Conservation (phyloP, 306 rosid species). For the Sicyos edulis region DNA sequence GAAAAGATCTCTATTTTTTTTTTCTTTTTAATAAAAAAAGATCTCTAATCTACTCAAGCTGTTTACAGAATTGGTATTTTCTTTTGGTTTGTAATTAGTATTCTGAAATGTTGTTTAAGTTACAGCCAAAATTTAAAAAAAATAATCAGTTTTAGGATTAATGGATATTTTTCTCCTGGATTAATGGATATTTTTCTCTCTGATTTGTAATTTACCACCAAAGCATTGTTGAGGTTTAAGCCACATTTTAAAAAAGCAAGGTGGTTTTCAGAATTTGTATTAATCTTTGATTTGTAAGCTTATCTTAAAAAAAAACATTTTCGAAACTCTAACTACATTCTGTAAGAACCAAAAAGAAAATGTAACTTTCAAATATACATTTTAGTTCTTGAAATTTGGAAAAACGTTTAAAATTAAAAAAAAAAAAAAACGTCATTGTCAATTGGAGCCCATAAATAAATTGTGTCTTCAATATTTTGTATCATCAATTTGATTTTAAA, state of each 20-base stretch:
- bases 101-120: neutral
- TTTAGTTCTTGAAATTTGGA: neutral
- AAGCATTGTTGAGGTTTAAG: too few relatives aligned
- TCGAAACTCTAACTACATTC: neutral
- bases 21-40: too few relatives aligned
- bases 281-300: neutral
- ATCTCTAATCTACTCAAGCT: neutral
- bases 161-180: neutral
- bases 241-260: too few relatives aligned
- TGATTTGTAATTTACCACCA: too few relatives aligned
- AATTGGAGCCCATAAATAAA: conserved; percentile 1
- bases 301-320: neutral
- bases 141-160: neutral
- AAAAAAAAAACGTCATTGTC: neutral
- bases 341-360: neutral
- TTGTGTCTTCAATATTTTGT: neutral
- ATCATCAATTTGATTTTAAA: neutral
- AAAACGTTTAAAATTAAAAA: neutral
- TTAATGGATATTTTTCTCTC: neutral
- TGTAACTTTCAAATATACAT: neutral
- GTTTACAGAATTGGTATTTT: neutral
- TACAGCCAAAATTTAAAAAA: neutral
- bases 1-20: too few relatives aligned
- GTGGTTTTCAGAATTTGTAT: too few relatives aligned
- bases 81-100: neutral